phyloP scores from a whole-genome alignment of 2,329 filamentous ascomycete genomes.

The Claviceps pazoutovae region DNA sequence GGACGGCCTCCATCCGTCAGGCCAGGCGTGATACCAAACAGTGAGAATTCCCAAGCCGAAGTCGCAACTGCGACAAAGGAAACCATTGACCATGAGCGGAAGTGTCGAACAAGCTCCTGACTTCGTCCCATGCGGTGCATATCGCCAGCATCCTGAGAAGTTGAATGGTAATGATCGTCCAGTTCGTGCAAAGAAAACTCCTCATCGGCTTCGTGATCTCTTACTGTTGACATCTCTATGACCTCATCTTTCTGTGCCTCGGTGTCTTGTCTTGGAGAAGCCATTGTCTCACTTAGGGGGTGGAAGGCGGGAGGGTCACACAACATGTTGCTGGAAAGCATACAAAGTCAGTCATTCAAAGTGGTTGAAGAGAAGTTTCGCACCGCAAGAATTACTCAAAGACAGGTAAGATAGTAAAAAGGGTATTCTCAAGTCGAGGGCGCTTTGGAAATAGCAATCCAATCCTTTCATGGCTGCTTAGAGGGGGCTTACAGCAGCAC shows the following conservation, averaged over 20 bases:
- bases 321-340: not conserved
- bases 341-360: not conserved
- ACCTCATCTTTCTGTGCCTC: not conserved
- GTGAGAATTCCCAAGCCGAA: conserved; percentile 1
- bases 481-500: no score
- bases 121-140: conserved; percentile 5
- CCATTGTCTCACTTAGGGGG: not conserved
- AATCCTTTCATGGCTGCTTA: no score
- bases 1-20: conserved; percentile 3
- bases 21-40: conserved; percentile 2
- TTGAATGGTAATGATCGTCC: conserved; percentile 1
- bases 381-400: no score
- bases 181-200: not conserved
- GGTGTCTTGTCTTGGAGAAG: not conserved
- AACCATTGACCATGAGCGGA: conserved; percentile 3
- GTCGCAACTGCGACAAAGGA: conserved; percentile 4
- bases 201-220: not conserved
- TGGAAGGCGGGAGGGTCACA: not conserved
- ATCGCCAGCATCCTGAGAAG: conserved; percentile 1
- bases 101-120: conserved; percentile 5
- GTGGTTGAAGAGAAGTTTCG: no score
- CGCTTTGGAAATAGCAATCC: no score
- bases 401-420: no score
- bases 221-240: not conserved
- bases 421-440: no score